A percentile compares a stretch with the other conserved stretches of the same genome.
phyloP scores from a whole-genome alignment of 371 early-diverging fungal species.

The Lichtheimia hyalospora region DNA sequence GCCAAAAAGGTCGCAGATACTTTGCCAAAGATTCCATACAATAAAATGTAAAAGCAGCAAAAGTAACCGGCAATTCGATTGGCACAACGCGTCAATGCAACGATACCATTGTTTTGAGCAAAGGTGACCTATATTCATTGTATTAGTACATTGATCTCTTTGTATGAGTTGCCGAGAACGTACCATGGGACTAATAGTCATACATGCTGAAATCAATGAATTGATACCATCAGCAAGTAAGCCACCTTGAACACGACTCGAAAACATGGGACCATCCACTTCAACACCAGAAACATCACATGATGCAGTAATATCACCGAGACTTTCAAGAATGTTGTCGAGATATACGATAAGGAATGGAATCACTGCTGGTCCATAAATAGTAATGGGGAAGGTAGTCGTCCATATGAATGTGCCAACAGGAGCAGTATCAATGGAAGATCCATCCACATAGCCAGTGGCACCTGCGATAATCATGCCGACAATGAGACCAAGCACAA shows the following conservation, averaged over 20 bases:
- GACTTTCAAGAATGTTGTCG: conserved; percentile 57
- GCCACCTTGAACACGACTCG: conserved; percentile 63
- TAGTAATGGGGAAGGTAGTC: conserved; percentile 54
- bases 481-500: conserved; percentile 61
- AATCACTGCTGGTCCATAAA: conserved; percentile 68
- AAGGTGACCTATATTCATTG: conserved; percentile 30
- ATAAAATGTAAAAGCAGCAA: conserved; percentile 56
- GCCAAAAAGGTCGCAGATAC: conserved; percentile 62
- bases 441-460: conserved; percentile 53
- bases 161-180: not conserved
- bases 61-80: conserved; percentile 64
- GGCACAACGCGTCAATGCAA: conserved; percentile 60
- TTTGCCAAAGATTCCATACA: conserved; percentile 64
- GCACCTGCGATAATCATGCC: conserved; percentile 65
- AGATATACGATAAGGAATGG: conserved; percentile 59
- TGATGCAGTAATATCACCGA: conserved; percentile 66
- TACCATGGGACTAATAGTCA: conserved; percentile 60
- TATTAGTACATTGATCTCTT: not conserved
- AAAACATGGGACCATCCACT: conserved; percentile 63
- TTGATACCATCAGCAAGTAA: conserved; percentile 64
- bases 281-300: conserved; percentile 63
- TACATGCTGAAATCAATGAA: conserved; percentile 55
- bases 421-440: conserved; percentile 53
- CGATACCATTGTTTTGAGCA: conserved; percentile 68
- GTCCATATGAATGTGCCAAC: conserved; percentile 60